Base-by-base conservation (phyloP, 2,329 filamentous ascomycete genomes). In the Fusarium albidum region DNA sequence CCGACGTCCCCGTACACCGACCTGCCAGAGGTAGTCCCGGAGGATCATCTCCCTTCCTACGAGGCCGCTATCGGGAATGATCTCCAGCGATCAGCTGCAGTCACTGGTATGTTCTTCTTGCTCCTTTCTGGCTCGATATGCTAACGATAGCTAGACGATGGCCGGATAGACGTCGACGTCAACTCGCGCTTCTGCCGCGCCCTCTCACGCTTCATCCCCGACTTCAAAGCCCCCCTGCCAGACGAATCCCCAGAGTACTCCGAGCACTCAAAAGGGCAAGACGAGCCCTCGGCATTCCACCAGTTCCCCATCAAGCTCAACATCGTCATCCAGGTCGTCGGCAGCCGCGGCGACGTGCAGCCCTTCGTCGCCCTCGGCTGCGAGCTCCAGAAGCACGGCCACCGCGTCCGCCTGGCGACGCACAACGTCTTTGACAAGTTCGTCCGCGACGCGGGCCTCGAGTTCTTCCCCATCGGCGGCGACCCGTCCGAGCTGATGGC, bases 251-350 rank as follows among this genome's bases (percentile, higher is more conserved):
- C 15, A 5, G 12, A 15, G 21, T 46, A 46, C 29, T 49, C 52
- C 3, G 17, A 43, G 7, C 49, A 47, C 9, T 25, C 31, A 8
- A 39, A 43, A n/a, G 14, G 49, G 10, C 29, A 21, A 11, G 40
- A 31, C 33, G 44, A 46, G 11, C 35, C 45, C 3, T 47, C 53
- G 6, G 21, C 15, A 21, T 27, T 41, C 12, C 21, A 27, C 32
- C 32, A 44, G 11, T 53, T 57, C 34, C 56, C 45, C 32, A 37
- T 57, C 41, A 57, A 45, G 29, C 51, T 57, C 12, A 92, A 92
- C 70, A 88, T 93, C 44, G 89, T 91, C 14, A 87, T 93, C 54
- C 91, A 91, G 80, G 88, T 92, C 5, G 91, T 93, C 57, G 90
- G 90, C 2, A 89, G 84, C 9, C 79, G 90, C 35, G 90, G 90